A percentile compares a stretch with the other conserved stretches of the same genome.
phyloP scores from a whole-genome alignment of 805 yeast genomes.

The Kluyveromyces aestuarii region DNA sequence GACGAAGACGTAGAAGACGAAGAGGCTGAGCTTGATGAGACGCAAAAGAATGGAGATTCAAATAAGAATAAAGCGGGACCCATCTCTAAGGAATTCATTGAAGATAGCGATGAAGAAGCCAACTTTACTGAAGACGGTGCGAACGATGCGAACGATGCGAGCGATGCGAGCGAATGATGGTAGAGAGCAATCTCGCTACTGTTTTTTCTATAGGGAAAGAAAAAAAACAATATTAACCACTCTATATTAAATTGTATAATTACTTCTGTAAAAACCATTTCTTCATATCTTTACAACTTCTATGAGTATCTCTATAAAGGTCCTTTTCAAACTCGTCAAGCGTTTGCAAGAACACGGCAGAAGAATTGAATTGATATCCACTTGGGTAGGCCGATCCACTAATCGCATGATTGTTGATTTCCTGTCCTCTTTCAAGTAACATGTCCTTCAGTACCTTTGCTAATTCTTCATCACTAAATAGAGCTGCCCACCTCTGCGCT shows the following conservation, averaged over 20 bases:
- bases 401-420: conserved; percentile 59
- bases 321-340: conserved; percentile 71
- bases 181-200: too few relatives aligned
- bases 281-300: conserved; percentile 36
- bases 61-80: conserved; percentile 23
- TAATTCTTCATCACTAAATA: conserved; percentile 60
- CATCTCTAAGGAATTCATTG: conserved; percentile 32
- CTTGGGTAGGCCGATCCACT: conserved; percentile 30
- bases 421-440: conserved; percentile 56
- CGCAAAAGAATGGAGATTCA: conserved; percentile 19
- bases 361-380: conserved; percentile 5
- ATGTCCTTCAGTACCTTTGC: conserved; percentile 42
- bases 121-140: conserved; percentile 10
- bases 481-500: conserved; percentile 66
- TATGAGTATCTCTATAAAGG: conserved; percentile 45
- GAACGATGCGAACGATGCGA: conserved; percentile 10
- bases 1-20: conserved; percentile 33
- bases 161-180: conserved; percentile 8
- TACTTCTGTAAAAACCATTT: conserved; percentile 30
- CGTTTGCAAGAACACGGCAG: conserved; percentile 41
- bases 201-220: too few relatives aligned
- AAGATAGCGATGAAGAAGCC: conserved; percentile 36
- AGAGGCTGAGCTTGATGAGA: conserved; percentile 18
- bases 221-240: background rate
- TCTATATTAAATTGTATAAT: background rate